These are phyloP conservation scores for Triangularia verruculosa DNA, from an alignment of 2,329 filamentous ascomycete genomes.

Conservation along the genomic window DNA sequence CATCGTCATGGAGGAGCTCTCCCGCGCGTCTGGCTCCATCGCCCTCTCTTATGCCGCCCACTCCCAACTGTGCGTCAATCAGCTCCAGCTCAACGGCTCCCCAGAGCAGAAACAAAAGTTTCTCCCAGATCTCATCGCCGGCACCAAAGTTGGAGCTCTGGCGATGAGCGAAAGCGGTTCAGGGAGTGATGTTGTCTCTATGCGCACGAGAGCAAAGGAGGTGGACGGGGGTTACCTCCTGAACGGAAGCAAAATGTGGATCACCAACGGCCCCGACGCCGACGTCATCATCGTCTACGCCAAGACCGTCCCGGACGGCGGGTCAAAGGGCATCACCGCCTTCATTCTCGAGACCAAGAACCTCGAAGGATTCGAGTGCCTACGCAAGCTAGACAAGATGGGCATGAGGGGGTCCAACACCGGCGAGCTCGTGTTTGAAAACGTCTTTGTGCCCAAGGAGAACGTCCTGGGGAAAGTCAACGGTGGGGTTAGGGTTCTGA, in stretches of 20 bases:
- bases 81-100: slow-evolving; percentile 85
- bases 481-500: slow-evolving; percentile 82
- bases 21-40: slow-evolving; percentile 77
- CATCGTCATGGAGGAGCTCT: slow-evolving; percentile 92
- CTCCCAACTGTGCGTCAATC: slow-evolving; percentile 94
- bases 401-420: slow-evolving; percentile 98
- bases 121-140: slow-evolving; percentile 77
- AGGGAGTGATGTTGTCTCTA: slow-evolving; percentile 90
- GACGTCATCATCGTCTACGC: slow-evolving; percentile 93
- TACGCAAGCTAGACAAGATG: slow-evolving; percentile 93
- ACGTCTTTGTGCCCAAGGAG: slow-evolving; percentile 81
- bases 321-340: slow-evolving; percentile 88
- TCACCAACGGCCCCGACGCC: slow-evolving; percentile 97
- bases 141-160: slow-evolving; percentile 78
- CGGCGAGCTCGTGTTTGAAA: slow-evolving; percentile 86
- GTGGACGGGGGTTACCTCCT: slow-evolving; percentile 83
- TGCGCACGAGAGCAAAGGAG: slow-evolving; percentile 80
- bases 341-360: slow-evolving; percentile 75
- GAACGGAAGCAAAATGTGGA: slow-evolving; percentile 98
- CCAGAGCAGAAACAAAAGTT: slow-evolving; percentile 75
- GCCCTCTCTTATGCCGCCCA: slow-evolving; percentile 93
- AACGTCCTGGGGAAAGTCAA: slow-evolving; percentile 79
- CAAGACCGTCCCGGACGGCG: slow-evolving; percentile 79
- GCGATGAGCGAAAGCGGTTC: slow-evolving; percentile 94
- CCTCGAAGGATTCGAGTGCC: slow-evolving; percentile 73